Percentiles rank a stretch among this genome's conserved stretches.
These are phyloP conservation scores for Talaromyces liani DNA, from an alignment of 495 filamentous ascomycete species.

Conservation along the genomic window DNA sequence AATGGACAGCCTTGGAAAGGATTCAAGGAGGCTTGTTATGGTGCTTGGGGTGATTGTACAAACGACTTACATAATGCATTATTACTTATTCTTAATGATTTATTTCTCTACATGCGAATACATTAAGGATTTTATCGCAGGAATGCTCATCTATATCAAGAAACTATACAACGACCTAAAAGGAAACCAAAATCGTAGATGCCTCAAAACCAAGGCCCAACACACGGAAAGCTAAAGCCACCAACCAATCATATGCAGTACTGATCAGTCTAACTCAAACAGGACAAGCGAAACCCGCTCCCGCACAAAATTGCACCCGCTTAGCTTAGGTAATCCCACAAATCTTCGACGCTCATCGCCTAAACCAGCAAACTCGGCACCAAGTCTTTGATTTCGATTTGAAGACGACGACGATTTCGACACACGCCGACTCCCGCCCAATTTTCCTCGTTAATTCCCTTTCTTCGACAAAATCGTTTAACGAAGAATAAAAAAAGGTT, in stretches of 20 bases:
- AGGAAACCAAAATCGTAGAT: neutral
- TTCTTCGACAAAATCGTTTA: conserved; percentile 13
- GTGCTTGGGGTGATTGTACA: neutral
- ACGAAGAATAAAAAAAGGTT: conserved; percentile 35
- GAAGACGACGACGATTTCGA: conserved; percentile 4
- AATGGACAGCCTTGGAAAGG: neutral
- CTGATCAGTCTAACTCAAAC: neutral
- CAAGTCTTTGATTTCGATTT: neutral
- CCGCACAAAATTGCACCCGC: conserved; percentile 8
- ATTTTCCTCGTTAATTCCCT: conserved; percentile 1
- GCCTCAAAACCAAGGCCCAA: neutral
- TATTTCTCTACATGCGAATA: neutral
- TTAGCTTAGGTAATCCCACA: conserved; percentile 8
- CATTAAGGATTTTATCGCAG: neutral
- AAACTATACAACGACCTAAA: neutral
- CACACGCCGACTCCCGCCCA: neutral
- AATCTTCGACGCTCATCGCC: conserved; percentile 9
- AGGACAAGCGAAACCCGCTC: conserved; percentile 11
- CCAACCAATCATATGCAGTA: neutral
- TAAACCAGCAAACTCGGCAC: conserved; percentile 7
- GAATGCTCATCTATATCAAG: neutral
- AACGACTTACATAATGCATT: neutral
- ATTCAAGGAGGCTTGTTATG: neutral
- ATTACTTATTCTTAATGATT: neutral
- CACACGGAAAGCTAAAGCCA: neutral